phyloP scores from a whole-genome alignment of 768 basidiomycete species.

The Panellus pusillus region DNA sequence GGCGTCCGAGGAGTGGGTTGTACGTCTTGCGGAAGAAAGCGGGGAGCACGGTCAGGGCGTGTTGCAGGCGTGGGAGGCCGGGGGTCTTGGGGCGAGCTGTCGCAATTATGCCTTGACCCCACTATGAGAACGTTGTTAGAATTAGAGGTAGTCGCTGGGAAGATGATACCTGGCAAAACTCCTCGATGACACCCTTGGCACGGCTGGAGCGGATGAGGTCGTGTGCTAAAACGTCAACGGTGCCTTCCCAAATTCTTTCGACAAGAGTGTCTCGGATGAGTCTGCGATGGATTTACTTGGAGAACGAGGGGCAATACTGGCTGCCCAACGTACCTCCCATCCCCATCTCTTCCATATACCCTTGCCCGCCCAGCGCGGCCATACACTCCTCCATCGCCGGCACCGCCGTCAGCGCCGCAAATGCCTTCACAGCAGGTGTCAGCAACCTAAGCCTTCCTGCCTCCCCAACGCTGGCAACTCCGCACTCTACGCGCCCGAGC shows the following conservation, averaged over 20 bases:
- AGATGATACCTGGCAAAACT: slow-evolving; percentile 48
- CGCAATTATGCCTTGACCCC: slow-evolving; percentile 46
- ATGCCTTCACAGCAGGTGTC: slow-evolving; percentile 70
- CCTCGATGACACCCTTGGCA: slow-evolving; percentile 38
- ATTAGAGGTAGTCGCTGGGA: background rate
- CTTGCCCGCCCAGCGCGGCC: slow-evolving; percentile 69
- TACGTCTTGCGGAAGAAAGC: slow-evolving; percentile 38
- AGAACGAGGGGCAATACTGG: too few relatives aligned
- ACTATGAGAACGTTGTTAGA: slow-evolving; percentile 36
- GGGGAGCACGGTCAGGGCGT: slow-evolving; percentile 41
- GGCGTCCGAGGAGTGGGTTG: slow-evolving; percentile 50
- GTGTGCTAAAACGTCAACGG: slow-evolving; percentile 63
- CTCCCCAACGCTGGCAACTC: slow-evolving; percentile 49
- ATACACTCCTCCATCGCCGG: slow-evolving; percentile 71
- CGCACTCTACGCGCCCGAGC: slow-evolving; percentile 63
- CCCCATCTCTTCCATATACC: slow-evolving; percentile 81
- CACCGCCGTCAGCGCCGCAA: slow-evolving; percentile 61
- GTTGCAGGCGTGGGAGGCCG: slow-evolving; percentile 32
- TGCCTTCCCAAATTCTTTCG: slow-evolving; percentile 86
- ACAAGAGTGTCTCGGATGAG: slow-evolving; percentile 68
- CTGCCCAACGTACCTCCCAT: slow-evolving; percentile 45
- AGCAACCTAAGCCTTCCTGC: slow-evolving; percentile 54
- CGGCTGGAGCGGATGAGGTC: slow-evolving; percentile 61
- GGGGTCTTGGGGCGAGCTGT: slow-evolving; percentile 31
- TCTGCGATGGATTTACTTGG: slow-evolving; percentile 24